Base-by-base conservation (phyloP, 129 eudicot species). In the Lactuca sativa region DNA sequence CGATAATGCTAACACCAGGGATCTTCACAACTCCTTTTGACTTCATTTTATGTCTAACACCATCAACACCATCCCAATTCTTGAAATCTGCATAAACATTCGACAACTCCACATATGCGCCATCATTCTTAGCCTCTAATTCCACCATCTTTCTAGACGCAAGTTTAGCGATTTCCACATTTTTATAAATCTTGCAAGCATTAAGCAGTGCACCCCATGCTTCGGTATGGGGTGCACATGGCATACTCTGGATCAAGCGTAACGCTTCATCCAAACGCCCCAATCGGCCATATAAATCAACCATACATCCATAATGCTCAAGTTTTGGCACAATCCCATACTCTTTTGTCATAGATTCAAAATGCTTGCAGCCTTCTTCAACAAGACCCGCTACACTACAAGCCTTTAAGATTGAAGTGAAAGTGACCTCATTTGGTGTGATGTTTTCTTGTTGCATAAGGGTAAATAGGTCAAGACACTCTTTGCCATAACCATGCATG, bases 121-220 rank as follows among this genome's bases (percentile, higher is more conserved):
- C 71, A 34, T 73, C 76, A 4, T 69, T 67, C 38, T 43, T 40
- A 17, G 80, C 81, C 43, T 80, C 77, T 33, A 82, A 31, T 5
- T 61, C 74, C 4, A 82, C 48, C 66, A 86, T 76, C 66, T 66
- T 71, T 54, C 69, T 74, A 11, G 72, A 79, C 7, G 83, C 85
- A 47, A 67, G 76, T 78, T 85, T 83, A 34, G 87, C 90, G 33
- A 82, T 37, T 31, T 56, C 79, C 31, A 73, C 59, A 56, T 85
- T 73, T 9, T 75, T 61, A 60, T 58, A 31, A 10, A 75, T 40
- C 48, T 64, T 80, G 71, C 74, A 76, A 37, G 85, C 90, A 17
- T 85, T 79, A 40, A 82, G 77, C 7, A 85, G 14, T 33, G 90
- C 82, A 0, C 90, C 87, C 85, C 87, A 85, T 14, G 74, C 78